Evolutionary conservation across 371 early-diverging fungal genomes (phyloP), one percentile per base, ranked within the genome.

Genomic region (Coemansia sp.): DNA sequence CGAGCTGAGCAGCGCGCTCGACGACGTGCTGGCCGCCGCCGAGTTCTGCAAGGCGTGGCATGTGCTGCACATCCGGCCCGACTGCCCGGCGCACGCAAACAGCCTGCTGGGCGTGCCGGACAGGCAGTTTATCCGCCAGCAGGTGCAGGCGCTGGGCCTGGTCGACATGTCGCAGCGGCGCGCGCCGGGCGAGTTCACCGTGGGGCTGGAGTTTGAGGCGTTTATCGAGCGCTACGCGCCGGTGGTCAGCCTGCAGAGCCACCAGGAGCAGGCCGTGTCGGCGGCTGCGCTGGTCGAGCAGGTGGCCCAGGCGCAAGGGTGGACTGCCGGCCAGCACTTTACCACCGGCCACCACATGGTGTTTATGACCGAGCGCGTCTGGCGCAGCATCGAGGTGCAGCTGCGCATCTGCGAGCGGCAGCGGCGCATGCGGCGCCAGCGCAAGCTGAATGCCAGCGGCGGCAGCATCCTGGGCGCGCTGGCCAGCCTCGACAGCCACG

Each of bases 381-480:
- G 91, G 91, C 87, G 86, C 57, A 85, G 86, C 49, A 65, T 93
- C 18, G 95, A 94, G 60, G 88, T 90, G 58, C 85, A 86, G 18
- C 78, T 94, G 32, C 82, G 91, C 18, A 79, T 81, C 1, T 79
- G 82, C 40, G 92, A 94, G 79, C 88, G 89, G 62, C 62, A 54
- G 47, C 66, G 59, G 3, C 58, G 54, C 8, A 16, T 33, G 18
- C 46, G 9, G 46, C 46, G 16, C 14, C 14, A n/a, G 56, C 33
- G 51, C 10, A 14, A 5, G 46, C 51, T 14, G 5, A 39, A 29
- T 6, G 29, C 40, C n/a, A 47, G 24, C 32, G 51, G 65, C 43
- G 24, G 24, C 24, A 66, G 66, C 36, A 62, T 64, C 6, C 43
- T 68, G 0, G 77, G 66, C 24, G 66, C 66, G 0, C 64, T 68